Percentiles rank a stretch among this genome's conserved stretches.
phyloP scores from a whole-genome alignment of 495 filamentous ascomycete species.

The Neurospora intermedia region DNA sequence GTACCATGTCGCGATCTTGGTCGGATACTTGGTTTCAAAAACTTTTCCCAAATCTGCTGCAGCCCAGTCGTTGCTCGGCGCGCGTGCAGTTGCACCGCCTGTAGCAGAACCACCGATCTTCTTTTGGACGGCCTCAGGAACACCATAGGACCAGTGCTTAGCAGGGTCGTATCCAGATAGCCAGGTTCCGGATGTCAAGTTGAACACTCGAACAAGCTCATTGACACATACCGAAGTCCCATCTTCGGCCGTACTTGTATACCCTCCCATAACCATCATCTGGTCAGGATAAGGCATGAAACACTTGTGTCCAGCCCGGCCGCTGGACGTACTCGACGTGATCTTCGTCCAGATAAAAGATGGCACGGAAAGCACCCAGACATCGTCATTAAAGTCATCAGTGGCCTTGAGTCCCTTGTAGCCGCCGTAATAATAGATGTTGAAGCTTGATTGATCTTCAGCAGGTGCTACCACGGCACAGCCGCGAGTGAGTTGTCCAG shows the following conservation, averaged over 20 bases:
- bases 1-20: constrained; percentile 47
- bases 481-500: constrained; percentile 45
- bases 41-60: constrained; percentile 38
- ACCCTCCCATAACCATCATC: constrained; percentile 61
- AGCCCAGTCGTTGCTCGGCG: constrained; percentile 37
- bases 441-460: constrained; percentile 49
- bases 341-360: constrained; percentile 67
- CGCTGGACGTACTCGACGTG: constrained; percentile 35
- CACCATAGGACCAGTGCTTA: constrained; percentile 37
- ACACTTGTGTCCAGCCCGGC: constrained; percentile 53
- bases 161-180: constrained; percentile 50
- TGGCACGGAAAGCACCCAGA: constrained; percentile 65
- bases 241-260: constrained; percentile 11
- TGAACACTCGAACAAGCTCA: constrained; percentile 51
- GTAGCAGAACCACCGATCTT: constrained; percentile 50
- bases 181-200: constrained; percentile 49
- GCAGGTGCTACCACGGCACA: constrained; percentile 57
- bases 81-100: constrained; percentile 49
- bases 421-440: constrained; percentile 71
- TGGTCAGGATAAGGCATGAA: constrained; percentile 60
- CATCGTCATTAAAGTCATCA: constrained; percentile 45
- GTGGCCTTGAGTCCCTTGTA: constrained; percentile 39
- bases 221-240: constrained; percentile 33
- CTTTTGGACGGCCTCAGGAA: constrained; percentile 45
- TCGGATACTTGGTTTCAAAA: constrained; percentile 46